Evolutionary conservation across 1,284 basidiomycete genomes (phyloP), one percentile per base, ranked within the genome.

Genomic region (Cryptococcus depauperatus): DNA sequence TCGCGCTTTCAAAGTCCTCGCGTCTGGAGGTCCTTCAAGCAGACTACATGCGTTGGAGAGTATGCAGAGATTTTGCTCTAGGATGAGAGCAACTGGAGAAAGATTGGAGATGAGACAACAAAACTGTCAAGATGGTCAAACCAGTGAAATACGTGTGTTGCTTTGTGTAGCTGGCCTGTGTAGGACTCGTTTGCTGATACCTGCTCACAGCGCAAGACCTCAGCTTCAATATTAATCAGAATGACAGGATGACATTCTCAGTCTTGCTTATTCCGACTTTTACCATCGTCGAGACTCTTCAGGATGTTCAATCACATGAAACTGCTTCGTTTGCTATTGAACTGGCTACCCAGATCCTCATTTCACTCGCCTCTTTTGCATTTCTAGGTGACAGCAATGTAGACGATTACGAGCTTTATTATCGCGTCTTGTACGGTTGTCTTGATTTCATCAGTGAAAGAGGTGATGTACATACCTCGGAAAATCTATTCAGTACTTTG

Each of bases 401-500:
- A n/a, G 50, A 47, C 14, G 50, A 44, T 0, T 34, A 51, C 2
- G 59, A 60, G 23, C 40, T 49, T 7, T 62, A 60, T 38, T 56
- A 65, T 16, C 40, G 50, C 22, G 35, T 61, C 3, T 35, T 65
- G 13, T 58, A 56, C 46, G 64, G 62, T 0, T 54, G 43, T 10
- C 50, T 63, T 4, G 64, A 67, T 37, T 39, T 67, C 18, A 35
- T 62, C 6, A 55, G 50, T 11, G 53, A 34, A 16, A 46, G 16
- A 37, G 56, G 32, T 3, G 56, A 32, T 13, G 32, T 23, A 16
- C 29, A 2, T 19, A 51, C 35, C 26, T 32, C 48, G 7, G 35
- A 39, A 2, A 23, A 18, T 5, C 28, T 58, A 2, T 41, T 50
- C n/a, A n/a, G 23, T 3, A 14, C 50, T 11, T 16, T 21, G 5